Base-by-base conservation (phyloP, 768 basidiomycete species). In the Austroboletus eburneus region DNA sequence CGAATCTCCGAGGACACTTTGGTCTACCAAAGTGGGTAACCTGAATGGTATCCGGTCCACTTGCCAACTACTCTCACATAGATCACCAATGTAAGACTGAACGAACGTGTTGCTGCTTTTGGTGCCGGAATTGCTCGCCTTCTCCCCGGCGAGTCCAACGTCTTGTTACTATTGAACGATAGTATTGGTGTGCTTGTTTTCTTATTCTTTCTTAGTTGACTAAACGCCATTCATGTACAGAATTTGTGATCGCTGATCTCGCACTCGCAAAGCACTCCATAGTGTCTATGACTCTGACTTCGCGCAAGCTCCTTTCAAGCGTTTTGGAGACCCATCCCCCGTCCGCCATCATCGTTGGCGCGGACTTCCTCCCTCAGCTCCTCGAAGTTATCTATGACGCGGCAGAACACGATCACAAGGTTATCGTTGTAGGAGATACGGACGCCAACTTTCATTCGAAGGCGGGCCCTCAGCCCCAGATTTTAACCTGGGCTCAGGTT, bases 161-260 rank as follows among this genome's bases (percentile, higher is more conserved):
- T 87, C 8, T 62, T 92, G n/a, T 65, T 92, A 12, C 68, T 91
- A 21, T 69, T 93, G 33, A 87, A 92, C 52, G 91, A 92, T 58
- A 66, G 84, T 37, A 70, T 92, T 38, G 89, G 90, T 87, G 53
- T 12, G 75, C 41, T 41, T 18, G 1, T 39, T 23, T 41, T 46
- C 35, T 27, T 36, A 20, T 38, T n/a, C 27, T 21, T 2, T 37
- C 18, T 9, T 32, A 24, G 13, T 46, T 20, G 6, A 5, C 49
- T 49, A 20, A 20, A 27, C 38, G 30, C 20, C 24, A 48, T 33
- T 18, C n/a, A 24, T 22, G 21, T 38, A 24, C 57, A 88, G 90
- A 87, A 68, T 93, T 87, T 62, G 57, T 91, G 57, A 78, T 92
- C 38, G 72, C 80, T 23, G 90, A 92, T 67, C 73, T 93, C 22